A percentile compares a stretch with the other conserved stretches of the same genome.
phyloP scores from a whole-genome alignment of 2,329 filamentous ascomycete species.

The Chlorencoelia australis region DNA sequence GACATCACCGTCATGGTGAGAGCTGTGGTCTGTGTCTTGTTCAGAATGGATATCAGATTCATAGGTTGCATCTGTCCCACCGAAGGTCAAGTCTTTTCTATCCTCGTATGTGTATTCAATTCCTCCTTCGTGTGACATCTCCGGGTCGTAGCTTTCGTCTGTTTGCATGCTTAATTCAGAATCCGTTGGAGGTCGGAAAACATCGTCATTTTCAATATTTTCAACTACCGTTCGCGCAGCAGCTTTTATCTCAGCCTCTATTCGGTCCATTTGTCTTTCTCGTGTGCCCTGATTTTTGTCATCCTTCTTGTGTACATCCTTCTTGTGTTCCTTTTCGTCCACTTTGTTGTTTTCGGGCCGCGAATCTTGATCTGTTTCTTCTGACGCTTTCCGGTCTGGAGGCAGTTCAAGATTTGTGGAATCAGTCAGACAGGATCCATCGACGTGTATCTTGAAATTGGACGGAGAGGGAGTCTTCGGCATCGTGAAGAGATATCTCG shows the following conservation, averaged over 20 bases:
- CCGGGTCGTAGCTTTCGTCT: slow-evolving; percentile 22
- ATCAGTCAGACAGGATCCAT: slow-evolving; percentile 21
- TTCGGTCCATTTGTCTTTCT: slow-evolving; percentile 24
- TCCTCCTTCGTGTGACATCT: slow-evolving; percentile 7
- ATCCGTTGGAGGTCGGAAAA: slow-evolving; percentile 3
- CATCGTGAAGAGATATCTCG: slow-evolving; percentile 10
- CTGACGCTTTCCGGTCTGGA: slow-evolving; percentile 12
- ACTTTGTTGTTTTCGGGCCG: slow-evolving; percentile 5
- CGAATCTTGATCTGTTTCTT: slow-evolving; percentile 5
- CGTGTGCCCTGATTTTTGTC: slow-evolving; percentile 11
- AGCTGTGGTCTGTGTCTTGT: slow-evolving; percentile 17
- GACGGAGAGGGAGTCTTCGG: slow-evolving; percentile 14
- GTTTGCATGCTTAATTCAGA: slow-evolving; percentile 27
- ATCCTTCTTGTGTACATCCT: slow-evolving; percentile 10
- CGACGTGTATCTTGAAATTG: slow-evolving; percentile 25
- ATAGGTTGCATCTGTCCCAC: slow-evolving; percentile 9
- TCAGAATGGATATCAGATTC: slow-evolving; percentile 15
- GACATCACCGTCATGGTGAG: slow-evolving; percentile 26
- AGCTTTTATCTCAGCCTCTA: slow-evolving; percentile 43
- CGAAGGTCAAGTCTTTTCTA: slow-evolving; percentile 16
- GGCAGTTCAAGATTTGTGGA: slow-evolving; percentile 10
- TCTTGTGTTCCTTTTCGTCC: slow-evolving; percentile 7
- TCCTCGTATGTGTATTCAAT: slow-evolving; percentile 16
- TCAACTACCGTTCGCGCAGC: slow-evolving; percentile 42
- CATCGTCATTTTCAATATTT: slow-evolving; percentile 34